Evolutionary conservation across 202 grass and related monocot species (phyloP).

Genomic region (Elaeis oleifera): DNA sequence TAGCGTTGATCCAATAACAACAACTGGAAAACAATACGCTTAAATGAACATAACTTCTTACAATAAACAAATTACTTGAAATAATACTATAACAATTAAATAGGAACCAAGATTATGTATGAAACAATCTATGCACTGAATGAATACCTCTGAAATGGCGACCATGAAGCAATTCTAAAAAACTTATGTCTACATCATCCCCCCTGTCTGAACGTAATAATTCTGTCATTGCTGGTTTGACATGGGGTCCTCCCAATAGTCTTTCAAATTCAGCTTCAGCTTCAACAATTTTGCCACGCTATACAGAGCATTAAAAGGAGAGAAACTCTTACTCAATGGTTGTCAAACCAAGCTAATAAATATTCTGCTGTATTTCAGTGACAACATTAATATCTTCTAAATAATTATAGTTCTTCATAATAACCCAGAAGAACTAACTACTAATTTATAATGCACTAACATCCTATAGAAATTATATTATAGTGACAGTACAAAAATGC

Average conservation of each 20-base stretch:
- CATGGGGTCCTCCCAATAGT: slow-evolving; percentile 66
- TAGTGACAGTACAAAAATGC: too few species aligned
- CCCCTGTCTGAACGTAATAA: slow-evolving; percentile 66
- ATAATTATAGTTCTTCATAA: too few species aligned
- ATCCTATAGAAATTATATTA: too few species aligned
- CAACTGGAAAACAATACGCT: slow-evolving; percentile 85
- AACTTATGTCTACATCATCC: slow-evolving; percentile 90
- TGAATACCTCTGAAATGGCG: slow-evolving; percentile 76
- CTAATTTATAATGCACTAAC: too few species aligned
- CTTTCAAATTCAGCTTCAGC: slow-evolving; percentile 86
- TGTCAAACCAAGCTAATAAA: too few species aligned
- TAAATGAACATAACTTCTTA: slow-evolving; percentile 56
- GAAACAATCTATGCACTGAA: slow-evolving; percentile 1
- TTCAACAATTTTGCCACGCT: slow-evolving; percentile 82
- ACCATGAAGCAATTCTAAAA: slow-evolving; percentile 70
- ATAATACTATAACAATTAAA: slow-evolving; percentile 3
- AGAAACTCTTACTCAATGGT: too few species aligned
- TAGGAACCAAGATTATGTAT: not conserved
- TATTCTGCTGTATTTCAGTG: too few species aligned
- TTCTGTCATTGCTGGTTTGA: slow-evolving; percentile 88
- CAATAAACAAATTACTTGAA: slow-evolving; percentile 5
- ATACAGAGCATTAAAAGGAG: slow-evolving; percentile 9
- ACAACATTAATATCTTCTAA: too few species aligned
- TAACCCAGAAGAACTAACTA: too few species aligned
- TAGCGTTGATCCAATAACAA: slow-evolving; percentile 96